These are phyloP conservation scores for Oryza punctata DNA, from an alignment of 176 grass and related monocot genomes.

Conservation along the genomic window DNA sequence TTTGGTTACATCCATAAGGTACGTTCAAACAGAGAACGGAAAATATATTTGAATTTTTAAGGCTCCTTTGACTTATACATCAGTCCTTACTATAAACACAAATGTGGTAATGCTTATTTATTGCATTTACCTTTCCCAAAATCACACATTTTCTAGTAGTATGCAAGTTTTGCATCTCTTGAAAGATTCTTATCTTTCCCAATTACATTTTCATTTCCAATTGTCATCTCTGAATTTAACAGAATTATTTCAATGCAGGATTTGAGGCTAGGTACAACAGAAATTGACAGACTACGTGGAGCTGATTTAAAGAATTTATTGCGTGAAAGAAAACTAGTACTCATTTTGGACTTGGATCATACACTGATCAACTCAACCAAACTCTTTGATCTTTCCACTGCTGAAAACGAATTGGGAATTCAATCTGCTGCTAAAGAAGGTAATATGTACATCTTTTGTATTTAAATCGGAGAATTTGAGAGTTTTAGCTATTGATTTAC, in stretches of 20 bases:
- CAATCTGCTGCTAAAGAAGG: conserved; percentile 58
- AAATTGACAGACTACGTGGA: conserved; percentile 72
- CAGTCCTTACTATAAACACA: background rate
- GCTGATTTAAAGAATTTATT: conserved; percentile 74
- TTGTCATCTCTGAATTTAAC: conserved; percentile 23
- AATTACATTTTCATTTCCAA: background rate
- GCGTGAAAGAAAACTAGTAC: conserved; percentile 65
- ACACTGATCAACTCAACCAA: conserved; percentile 85
- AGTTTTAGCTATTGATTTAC: background rate
- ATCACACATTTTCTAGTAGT: background rate
- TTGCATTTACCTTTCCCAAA: conserved; percentile 13
- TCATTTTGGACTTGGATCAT: conserved; percentile 94
- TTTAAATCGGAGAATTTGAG: background rate
- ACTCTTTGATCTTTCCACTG: conserved; percentile 55
- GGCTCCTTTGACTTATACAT: background rate
- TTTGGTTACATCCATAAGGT: conserved; percentile 96
- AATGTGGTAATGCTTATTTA: background rate
- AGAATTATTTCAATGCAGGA: conserved; percentile 52
- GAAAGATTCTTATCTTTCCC: background rate
- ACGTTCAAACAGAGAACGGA: conserved; percentile 3
- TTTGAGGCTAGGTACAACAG: conserved; percentile 66
- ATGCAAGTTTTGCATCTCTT: background rate
- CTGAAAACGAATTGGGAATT: conserved; percentile 74
- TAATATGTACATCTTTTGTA: conserved; percentile 16
- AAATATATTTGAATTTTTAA: background rate